Conservation (phyloP, 257 asterid species). For the Solanum habrochaites region DNA sequence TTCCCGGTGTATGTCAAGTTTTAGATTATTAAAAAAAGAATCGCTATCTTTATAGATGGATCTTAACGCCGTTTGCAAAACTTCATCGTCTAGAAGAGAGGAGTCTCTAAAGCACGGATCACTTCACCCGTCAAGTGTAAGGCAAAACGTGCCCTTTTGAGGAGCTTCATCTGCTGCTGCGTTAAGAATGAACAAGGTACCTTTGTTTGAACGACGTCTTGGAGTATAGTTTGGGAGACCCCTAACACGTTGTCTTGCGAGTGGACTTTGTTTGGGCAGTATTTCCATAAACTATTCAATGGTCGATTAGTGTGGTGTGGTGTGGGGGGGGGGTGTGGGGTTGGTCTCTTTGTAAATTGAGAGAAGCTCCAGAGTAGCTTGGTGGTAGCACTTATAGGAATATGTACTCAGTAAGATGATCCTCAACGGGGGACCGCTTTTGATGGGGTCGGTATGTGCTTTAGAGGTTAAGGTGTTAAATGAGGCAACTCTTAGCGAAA, state of each 20-base stretch:
- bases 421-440: background rate
- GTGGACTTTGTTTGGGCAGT: no score
- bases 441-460: background rate
- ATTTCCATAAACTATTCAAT: background rate
- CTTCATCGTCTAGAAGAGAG: background rate
- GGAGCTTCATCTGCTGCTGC: no score
- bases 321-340: accelerated
- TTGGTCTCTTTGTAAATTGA: background rate
- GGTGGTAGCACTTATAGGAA: background rate
- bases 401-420: background rate
- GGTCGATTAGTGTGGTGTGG: background rate
- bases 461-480: background rate
- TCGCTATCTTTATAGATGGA: background rate
- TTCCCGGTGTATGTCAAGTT: background rate
- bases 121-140: background rate
- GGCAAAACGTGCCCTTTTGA: background rate
- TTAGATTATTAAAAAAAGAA: background rate
- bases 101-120: background rate
- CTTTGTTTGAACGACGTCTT: background rate
- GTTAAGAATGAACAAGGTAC: no score
- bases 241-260: background rate
- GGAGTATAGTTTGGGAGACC: background rate
- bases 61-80: background rate
- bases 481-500: background rate
- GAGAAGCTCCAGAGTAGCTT: background rate